A percentile compares a stretch with the other conserved stretches of the same genome.
These are phyloP conservation scores for Pittosporum tobira DNA, from an alignment of 129 eudicot genomes.

Conservation along the genomic window DNA sequence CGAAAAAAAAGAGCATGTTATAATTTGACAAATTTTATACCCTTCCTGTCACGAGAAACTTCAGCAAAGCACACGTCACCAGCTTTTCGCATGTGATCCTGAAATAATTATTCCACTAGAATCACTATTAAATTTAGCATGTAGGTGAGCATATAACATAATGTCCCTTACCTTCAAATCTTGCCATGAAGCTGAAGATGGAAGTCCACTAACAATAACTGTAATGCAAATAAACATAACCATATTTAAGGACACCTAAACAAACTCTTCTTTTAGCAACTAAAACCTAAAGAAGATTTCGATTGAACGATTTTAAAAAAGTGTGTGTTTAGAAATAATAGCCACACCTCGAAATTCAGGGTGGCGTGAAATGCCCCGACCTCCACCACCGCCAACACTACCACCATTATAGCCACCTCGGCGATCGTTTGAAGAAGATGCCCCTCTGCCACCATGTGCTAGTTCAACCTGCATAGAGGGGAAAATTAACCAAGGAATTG, in stretches of 20 bases:
- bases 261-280: too few relatives aligned
- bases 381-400: constrained; percentile 37
- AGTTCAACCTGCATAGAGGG: constrained; percentile 67
- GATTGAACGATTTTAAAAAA: too few relatives aligned
- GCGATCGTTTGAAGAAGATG: constrained; percentile 56
- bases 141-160: background rate
- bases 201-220: constrained; percentile 91
- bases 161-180: constrained; percentile 67
- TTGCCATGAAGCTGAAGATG: constrained; percentile 98
- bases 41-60: constrained; percentile 78
- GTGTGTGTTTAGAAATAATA: background rate
- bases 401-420: constrained; percentile 60
- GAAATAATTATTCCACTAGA: constrained; percentile 1
- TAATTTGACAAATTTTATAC: constrained; percentile 26
- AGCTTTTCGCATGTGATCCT: constrained; percentile 99
- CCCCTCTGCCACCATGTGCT: constrained; percentile 95
- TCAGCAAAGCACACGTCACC: constrained; percentile 99
- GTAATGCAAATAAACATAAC: constrained; percentile 8
- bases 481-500: background rate
- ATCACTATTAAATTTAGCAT: background rate
- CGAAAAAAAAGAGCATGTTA: background rate
- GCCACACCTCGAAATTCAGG: constrained; percentile 79
- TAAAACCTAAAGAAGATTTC: too few relatives aligned
- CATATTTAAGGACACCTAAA: constrained; percentile 7
- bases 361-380: constrained; percentile 83